Evolutionary conservation across 495 filamentous ascomycete genomes (phyloP).

Genomic region (Hypoxylon fragiforme): DNA sequence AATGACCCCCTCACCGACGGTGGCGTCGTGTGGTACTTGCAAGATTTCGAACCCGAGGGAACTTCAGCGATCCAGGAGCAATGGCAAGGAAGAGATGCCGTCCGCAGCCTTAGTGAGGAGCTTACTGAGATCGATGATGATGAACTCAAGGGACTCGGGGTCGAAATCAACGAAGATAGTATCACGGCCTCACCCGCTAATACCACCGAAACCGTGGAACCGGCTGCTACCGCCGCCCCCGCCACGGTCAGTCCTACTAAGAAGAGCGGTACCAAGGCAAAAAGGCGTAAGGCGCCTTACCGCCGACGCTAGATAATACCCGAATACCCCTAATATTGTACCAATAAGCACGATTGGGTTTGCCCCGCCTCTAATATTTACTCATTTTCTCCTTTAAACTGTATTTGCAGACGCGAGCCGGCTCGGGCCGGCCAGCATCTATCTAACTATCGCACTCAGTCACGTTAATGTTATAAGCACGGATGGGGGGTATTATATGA

Average conservation of each 20-base stretch:
- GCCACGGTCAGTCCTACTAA: conserved; percentile 33
- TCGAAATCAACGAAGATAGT: conserved; percentile 48
- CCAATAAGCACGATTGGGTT: conserved; percentile 8
- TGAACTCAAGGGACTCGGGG: conserved; percentile 65
- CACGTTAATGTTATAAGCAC: not conserved
- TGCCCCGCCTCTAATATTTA: not conserved
- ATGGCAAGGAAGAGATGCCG: conserved; percentile 74
- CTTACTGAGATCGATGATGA: conserved; percentile 88
- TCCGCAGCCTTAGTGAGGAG: conserved; percentile 81
- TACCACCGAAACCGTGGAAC: conserved; percentile 27
- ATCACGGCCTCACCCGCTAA: conserved; percentile 47
- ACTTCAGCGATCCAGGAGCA: conserved; percentile 70
- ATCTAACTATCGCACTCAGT: not conserved
- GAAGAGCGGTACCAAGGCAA: conserved; percentile 36
- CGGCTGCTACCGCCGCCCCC: not conserved
- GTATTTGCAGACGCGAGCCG: conserved; percentile 19
- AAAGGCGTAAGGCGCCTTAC: conserved; percentile 38
- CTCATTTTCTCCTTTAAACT: conserved; percentile 22
- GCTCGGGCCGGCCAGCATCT: conserved; percentile 25
- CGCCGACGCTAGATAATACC: conserved; percentile 30
- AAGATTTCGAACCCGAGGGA: conserved; percentile 76
- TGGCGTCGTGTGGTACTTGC: conserved; percentile 86
- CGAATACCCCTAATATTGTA: conserved; percentile 14
- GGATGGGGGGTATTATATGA: not conserved
- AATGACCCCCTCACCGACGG: conserved; percentile 65